Evolutionary conservation across 140 eudicot genomes (phyloP).

Genomic region (Bidens hawaiensis): DNA sequence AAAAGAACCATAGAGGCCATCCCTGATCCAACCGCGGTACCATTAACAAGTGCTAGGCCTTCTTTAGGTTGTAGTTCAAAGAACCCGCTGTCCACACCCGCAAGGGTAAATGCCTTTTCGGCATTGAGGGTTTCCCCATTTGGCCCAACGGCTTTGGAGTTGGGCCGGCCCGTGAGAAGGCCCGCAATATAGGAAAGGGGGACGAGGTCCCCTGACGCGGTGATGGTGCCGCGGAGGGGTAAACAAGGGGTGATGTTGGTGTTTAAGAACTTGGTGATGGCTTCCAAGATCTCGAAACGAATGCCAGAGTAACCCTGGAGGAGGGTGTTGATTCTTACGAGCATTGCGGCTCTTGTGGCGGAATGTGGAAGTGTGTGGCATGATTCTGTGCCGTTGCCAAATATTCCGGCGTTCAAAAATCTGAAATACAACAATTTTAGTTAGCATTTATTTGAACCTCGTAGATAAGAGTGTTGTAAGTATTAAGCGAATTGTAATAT

Average conservation of each 20-base stretch:
- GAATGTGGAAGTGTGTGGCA: slow-evolving; percentile 59
- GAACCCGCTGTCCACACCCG: slow-evolving; percentile 49
- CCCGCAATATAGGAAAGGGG: slow-evolving; percentile 95
- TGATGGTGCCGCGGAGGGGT: slow-evolving; percentile 90
- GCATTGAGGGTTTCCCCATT: slow-evolving; percentile 48
- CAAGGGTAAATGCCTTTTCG: slow-evolving; percentile 55
- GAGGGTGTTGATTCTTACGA: slow-evolving; percentile 85
- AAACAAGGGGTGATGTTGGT: slow-evolving; percentile 70
- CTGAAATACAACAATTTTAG: slow-evolving; percentile 25
- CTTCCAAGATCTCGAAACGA: slow-evolving; percentile 78
- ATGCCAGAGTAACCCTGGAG: slow-evolving; percentile 96
- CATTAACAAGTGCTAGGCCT: slow-evolving; percentile 83
- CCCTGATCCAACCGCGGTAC: slow-evolving; percentile 90
- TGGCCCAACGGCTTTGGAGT: slow-evolving; percentile 71
- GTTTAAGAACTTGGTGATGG: slow-evolving; percentile 72
- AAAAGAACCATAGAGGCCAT: slow-evolving; percentile 83
- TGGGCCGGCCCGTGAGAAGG: slow-evolving; percentile 70
- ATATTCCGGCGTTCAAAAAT: slow-evolving; percentile 79
- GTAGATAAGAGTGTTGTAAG: too few relatives aligned
- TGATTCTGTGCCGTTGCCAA: slow-evolving; percentile 65
- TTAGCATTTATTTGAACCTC: too few relatives aligned
- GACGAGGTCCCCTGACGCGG: slow-evolving; percentile 91
- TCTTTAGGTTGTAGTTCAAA: slow-evolving; percentile 91
- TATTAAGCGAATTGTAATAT: too few relatives aligned
- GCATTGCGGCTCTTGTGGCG: slow-evolving; percentile 87